Conservation (phyloP, 352 stramenopile species). For the Pythium pectinolyticum region DNA sequence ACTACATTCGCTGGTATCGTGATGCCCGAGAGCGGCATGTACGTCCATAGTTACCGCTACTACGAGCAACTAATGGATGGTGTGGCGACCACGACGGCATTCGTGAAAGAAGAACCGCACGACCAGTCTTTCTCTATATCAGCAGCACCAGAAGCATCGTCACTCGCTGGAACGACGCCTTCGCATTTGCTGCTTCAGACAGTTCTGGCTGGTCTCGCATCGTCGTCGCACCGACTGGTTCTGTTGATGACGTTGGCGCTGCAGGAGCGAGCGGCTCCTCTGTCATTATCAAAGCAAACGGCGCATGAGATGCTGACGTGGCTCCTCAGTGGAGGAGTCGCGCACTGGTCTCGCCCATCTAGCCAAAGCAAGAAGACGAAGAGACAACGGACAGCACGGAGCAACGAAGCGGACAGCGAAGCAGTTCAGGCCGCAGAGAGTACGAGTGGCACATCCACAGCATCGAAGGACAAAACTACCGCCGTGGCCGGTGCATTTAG, state of each 20-base stretch:
- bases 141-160: too few species aligned
- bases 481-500: background rate
- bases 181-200: background rate
- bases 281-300: too few species aligned
- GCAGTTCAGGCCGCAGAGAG: too few species aligned
- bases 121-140: background rate
- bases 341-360: too few species aligned
- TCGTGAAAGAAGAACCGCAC: background rate
- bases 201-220: background rate
- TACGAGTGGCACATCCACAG: too few species aligned
- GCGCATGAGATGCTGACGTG: too few species aligned
- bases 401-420: too few species aligned
- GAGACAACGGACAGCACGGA: too few species aligned
- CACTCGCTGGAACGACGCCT: too few species aligned
- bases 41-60: constrained; percentile 11
- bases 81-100: too few species aligned
- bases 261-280: background rate
- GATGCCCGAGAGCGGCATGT: background rate
- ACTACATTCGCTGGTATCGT: background rate
- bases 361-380: too few species aligned
- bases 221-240: background rate
- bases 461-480: background rate
- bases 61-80: constrained; percentile 18
- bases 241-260: background rate
- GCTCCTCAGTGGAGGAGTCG: too few species aligned